A percentile compares a stretch with the other conserved stretches of the same genome.
Evolutionary conservation across 345 rosid species (phyloP).

Genomic region (Pelargonium nanum): DNA sequence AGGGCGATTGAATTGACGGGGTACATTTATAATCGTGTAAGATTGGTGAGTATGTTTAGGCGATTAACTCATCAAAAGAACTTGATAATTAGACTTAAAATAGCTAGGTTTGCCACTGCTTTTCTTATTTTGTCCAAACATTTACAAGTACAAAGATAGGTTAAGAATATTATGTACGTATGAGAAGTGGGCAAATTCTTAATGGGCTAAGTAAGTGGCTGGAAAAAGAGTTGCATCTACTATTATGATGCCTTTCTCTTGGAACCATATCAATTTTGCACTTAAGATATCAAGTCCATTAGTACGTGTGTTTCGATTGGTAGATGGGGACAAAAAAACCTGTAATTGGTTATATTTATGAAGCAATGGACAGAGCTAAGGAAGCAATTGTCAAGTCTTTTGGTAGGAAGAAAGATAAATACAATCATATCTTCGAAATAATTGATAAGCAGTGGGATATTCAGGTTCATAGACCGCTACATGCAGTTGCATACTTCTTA

Average conservation of each 20-base stretch:
- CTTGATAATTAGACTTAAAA: not conserved
- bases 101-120: conserved; percentile 1
- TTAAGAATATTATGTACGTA: not conserved
- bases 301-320: conserved; percentile 8
- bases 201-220: not conserved
- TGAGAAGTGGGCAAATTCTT: not conserved
- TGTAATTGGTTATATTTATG: conserved; percentile 13
- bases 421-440: not conserved
- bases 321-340: conserved; percentile 11
- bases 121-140: conserved; percentile 3
- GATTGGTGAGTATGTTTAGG: not conserved
- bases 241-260: conserved; percentile 5
- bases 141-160: not conserved
- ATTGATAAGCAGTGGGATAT: conserved; percentile 10
- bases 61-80: not conserved
- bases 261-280: conserved; percentile 3
- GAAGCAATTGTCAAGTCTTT: conserved; percentile 2
- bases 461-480: conserved; percentile 9
- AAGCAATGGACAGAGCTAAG: conserved; percentile 10
- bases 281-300: conserved; percentile 7
- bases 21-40: not conserved
- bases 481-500: too few species aligned
- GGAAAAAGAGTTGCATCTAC: not conserved
- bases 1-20: not conserved
- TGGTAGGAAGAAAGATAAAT: not conserved